These are phyloP conservation scores for Phylloporus sp. DNA, from an alignment of 768 basidiomycete species.

Conservation along the genomic window DNA sequence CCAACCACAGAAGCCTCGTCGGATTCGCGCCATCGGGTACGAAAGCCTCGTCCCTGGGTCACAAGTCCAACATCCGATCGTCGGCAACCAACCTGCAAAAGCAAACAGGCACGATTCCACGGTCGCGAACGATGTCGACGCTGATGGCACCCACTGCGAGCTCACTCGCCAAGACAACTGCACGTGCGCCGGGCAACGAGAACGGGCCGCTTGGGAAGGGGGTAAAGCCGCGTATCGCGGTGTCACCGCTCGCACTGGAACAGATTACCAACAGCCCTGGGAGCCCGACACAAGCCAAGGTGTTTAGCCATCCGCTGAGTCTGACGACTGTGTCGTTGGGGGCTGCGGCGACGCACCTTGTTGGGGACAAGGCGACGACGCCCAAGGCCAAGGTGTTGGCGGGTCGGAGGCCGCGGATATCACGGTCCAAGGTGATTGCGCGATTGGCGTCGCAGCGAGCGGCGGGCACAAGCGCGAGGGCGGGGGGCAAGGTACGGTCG, in stretches of 20 bases:
- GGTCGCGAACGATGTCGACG: conserved; percentile 40
- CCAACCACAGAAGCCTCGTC: conserved; percentile 9
- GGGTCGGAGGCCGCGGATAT: conserved; percentile 71
- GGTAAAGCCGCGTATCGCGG: conserved; percentile 9
- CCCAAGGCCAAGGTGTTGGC: conserved; percentile 31
- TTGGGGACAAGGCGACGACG: conserved; percentile 1
- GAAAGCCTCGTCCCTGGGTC: conserved; percentile 31
- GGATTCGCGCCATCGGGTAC: conserved; percentile 40
- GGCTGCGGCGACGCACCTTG: conserved; percentile 28
- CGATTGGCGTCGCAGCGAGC: conserved; percentile 70
- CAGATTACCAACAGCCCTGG: conserved; percentile 34
- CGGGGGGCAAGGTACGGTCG: conserved; percentile 41
- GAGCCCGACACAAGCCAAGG: conserved; percentile 27
- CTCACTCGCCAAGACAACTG: conserved; percentile 58
- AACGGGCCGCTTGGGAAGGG: conserved; percentile 11
- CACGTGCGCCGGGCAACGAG: conserved; percentile 16
- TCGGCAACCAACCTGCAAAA: conserved; percentile 8
- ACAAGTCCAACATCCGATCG: conserved; percentile 18
- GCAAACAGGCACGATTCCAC: conserved; percentile 7
- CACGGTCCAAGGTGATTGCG: conserved; percentile 77
- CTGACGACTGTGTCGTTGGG: conserved; percentile 30
- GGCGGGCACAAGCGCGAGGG: conserved; percentile 23
- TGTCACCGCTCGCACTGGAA: conserved; percentile 24
- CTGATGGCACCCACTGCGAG: conserved; percentile 75
- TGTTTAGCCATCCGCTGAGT: conserved; percentile 54